Percentiles rank a stretch among this genome's conserved stretches.
These are phyloP conservation scores for Candida montana DNA, from an alignment of 805 yeast species.

Conservation along the genomic window DNA sequence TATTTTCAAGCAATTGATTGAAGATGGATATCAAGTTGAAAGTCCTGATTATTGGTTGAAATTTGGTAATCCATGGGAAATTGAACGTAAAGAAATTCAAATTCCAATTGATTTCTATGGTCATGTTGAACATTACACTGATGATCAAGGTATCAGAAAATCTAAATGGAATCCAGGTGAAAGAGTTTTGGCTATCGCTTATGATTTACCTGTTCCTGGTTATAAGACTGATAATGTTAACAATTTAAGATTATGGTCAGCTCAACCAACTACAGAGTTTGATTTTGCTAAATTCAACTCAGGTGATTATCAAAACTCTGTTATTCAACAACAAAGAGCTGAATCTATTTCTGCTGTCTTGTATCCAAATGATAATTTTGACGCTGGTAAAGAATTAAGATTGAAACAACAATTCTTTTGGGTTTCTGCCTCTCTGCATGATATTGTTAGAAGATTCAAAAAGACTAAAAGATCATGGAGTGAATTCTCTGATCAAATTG, in stretches of 20 bases:
- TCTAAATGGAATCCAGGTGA: slow-evolving; percentile 87
- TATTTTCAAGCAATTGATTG: slow-evolving; percentile 81
- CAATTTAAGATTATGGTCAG: slow-evolving; percentile 86
- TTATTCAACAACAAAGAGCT: slow-evolving; percentile 78
- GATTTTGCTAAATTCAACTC: slow-evolving; percentile 87
- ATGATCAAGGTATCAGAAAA: slow-evolving; percentile 47
- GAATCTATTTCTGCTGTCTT: slow-evolving; percentile 89
- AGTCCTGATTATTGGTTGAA: slow-evolving; percentile 93
- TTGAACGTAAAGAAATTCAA: slow-evolving; percentile 78
- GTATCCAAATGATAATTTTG: slow-evolving; percentile 92
- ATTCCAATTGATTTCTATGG: slow-evolving; percentile 92
- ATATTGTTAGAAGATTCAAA: slow-evolving; percentile 84
- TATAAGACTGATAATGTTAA: slow-evolving; percentile 77
- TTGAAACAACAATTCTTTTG: slow-evolving; percentile 94
- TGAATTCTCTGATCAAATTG: slow-evolving; percentile 79
- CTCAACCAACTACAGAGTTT: slow-evolving; percentile 85
- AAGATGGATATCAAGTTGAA: slow-evolving; percentile 92
- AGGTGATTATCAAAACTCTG: slow-evolving; percentile 86
- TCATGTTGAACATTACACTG: slow-evolving; percentile 40
- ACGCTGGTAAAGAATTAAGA: slow-evolving; percentile 85
- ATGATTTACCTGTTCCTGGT: slow-evolving; percentile 92
- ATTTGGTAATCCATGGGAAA: slow-evolving; percentile 90
- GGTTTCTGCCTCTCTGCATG: slow-evolving; percentile 92
- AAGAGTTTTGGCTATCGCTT: slow-evolving; percentile 82
- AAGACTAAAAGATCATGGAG: slow-evolving; percentile 73